phyloP scores from a whole-genome alignment of 148 eudicot genomes.

The Selenicereus undatus region DNA sequence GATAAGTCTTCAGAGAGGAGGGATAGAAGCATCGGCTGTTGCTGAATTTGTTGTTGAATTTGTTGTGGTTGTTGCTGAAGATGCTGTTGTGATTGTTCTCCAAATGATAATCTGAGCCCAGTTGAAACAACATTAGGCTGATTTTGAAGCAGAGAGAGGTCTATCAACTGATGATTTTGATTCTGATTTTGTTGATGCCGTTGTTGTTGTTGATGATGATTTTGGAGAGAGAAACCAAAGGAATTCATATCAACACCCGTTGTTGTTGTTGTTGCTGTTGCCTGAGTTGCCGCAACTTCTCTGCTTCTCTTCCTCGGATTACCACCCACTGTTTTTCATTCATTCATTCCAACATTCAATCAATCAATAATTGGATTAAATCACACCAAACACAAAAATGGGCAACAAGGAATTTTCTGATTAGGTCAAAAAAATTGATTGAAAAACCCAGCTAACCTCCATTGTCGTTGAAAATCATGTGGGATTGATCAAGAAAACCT shows the following conservation, averaged over 20 bases:
- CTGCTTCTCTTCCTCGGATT: conserved; percentile 38
- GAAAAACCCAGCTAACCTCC: neutral
- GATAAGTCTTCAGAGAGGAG: conserved; percentile 51
- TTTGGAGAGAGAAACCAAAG: conserved; percentile 29
- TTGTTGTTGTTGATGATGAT: conserved; percentile 24
- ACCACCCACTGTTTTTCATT: conserved; percentile 25
- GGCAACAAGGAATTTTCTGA: neutral
- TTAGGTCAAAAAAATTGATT: neutral
- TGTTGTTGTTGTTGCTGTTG: conserved; percentile 27
- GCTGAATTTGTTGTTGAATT: conserved; percentile 29
- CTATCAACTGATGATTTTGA: conserved; percentile 38
- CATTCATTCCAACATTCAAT: neutral
- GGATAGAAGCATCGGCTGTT: conserved; percentile 23
- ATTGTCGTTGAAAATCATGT: neutral
- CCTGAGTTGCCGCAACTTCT: conserved; percentile 19
- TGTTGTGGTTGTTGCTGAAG: conserved; percentile 27
- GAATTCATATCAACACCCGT: conserved; percentile 22
- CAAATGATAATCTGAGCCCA: conserved; percentile 63
- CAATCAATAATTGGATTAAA: neutral
- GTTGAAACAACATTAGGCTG: conserved; percentile 45
- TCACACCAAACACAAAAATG: neutral
- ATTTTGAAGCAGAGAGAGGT: conserved; percentile 45
- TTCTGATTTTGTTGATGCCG: conserved; percentile 15
- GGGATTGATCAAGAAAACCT: neutral
- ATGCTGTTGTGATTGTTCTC: conserved; percentile 43